Conservation (phyloP, 768 basidiomycete species). For the Boletus coccyginus region DNA sequence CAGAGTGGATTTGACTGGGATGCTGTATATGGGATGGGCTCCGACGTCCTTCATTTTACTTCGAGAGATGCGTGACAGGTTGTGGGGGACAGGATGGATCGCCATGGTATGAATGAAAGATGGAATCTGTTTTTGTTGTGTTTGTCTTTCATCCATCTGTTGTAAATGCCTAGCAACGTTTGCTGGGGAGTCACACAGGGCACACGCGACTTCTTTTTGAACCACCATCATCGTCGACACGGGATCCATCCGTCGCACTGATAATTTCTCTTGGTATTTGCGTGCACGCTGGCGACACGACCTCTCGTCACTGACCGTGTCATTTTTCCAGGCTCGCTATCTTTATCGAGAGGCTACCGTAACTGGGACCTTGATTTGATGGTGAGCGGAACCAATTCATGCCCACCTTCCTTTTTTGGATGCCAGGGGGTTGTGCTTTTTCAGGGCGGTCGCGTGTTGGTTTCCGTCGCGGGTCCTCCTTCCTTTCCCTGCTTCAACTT, state of each 20-base stretch:
- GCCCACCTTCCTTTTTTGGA: conserved; percentile 29
- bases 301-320: conserved; percentile 7
- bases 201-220: background rate
- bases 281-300: background rate
- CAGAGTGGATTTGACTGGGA: conserved; percentile 71
- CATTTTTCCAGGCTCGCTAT: conserved; percentile 1
- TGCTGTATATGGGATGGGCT: conserved; percentile 60
- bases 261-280: conserved; percentile 3
- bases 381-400: conserved; percentile 27
- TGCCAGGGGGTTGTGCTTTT: conserved; percentile 31
- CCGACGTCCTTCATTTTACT: conserved; percentile 62
- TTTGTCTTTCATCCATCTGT: conserved; percentile 8
- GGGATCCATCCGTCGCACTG: conserved; percentile 5
- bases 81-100: conserved; percentile 14
- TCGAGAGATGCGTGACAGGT: conserved; percentile 16
- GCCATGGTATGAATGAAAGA: conserved; percentile 19
- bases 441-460: conserved; percentile 32
- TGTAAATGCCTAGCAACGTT: conserved; percentile 27
- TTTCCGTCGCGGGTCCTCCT: conserved; percentile 13
- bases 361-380: conserved; percentile 13
- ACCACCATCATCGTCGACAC: background rate
- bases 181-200: background rate
- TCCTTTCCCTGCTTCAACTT: conserved; percentile 24
- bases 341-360: conserved; percentile 5
- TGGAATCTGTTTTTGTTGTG: conserved; percentile 19